Evolutionary conservation across 495 filamentous ascomycete species (phyloP).

Genomic region (Venustampulla echinocandica): DNA sequence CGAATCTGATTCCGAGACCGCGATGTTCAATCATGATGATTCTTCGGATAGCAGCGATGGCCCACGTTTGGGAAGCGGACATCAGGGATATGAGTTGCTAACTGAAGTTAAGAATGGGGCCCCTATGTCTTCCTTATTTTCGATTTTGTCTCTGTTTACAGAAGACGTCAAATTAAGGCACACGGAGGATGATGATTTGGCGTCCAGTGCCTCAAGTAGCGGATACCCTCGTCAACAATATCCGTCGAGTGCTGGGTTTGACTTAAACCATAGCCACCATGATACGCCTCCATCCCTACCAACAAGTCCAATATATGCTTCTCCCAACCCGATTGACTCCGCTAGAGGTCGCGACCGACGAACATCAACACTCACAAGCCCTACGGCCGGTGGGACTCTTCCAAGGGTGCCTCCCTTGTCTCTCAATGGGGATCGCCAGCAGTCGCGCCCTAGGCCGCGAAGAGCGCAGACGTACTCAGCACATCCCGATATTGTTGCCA

Average conservation of each 20-base stretch:
- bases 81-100: constrained; percentile 80
- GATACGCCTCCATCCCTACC: constrained; percentile 23
- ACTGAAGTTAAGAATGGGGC: constrained; percentile 98
- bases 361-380: constrained; percentile 19
- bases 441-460: constrained; percentile 31
- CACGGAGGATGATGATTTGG: constrained; percentile 47
- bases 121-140: constrained; percentile 96
- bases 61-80: constrained; percentile 32
- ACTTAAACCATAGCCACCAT: constrained; percentile 14
- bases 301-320: constrained; percentile 22
- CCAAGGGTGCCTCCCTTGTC: constrained; percentile 65
- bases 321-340: constrained; percentile 5
- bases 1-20: constrained; percentile 29
- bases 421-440: constrained; percentile 39
- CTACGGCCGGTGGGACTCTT: constrained; percentile 24
- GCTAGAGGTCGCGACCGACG: constrained; percentile 8
- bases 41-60: constrained; percentile 23
- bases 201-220: constrained; percentile 12
- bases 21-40: constrained; percentile 12
- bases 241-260: constrained; percentile 16
- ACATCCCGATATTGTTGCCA: constrained; percentile 92
- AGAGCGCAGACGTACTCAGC: constrained; percentile 60
- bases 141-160: constrained; percentile 91
- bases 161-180: constrained; percentile 79
- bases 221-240: constrained; percentile 8